Evolutionary conservation across 495 filamentous ascomycete genomes (phyloP).

Genomic region (Talaromyces wortmannii): DNA sequence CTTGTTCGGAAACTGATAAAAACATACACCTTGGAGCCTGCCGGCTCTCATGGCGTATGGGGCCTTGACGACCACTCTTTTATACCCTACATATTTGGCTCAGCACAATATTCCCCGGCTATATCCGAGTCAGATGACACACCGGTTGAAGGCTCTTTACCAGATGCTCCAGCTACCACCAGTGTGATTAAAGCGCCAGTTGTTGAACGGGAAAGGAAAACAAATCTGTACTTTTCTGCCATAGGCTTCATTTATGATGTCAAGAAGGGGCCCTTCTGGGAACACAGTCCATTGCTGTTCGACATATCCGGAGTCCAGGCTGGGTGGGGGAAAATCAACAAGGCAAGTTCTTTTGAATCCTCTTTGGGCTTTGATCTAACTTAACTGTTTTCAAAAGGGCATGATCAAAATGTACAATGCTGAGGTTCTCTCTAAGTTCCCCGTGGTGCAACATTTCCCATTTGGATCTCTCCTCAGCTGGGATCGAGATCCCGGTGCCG

Average conservation of each 20-base stretch:
- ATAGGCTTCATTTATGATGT: constrained; percentile 98
- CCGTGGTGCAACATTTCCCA: constrained; percentile 64
- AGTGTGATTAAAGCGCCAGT: constrained; percentile 57
- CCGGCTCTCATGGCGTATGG: constrained; percentile 94
- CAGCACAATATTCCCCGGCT: constrained; percentile 74
- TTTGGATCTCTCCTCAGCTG: constrained; percentile 79
- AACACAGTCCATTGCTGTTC: constrained; percentile 90
- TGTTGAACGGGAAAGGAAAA: constrained; percentile 61
- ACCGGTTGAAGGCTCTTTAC: constrained; percentile 69
- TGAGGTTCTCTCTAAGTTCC: constrained; percentile 64
- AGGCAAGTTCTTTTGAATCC: constrained; percentile 42
- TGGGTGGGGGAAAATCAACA: constrained; percentile 98
- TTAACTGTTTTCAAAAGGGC: constrained; percentile 29
- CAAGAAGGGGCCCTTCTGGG: constrained; percentile 96
- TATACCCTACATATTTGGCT: constrained; percentile 89
- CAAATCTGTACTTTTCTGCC: constrained; percentile 96
- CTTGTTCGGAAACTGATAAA: constrained; percentile 78
- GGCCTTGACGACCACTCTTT: constrained; percentile 98
- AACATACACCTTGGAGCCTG: constrained; percentile 92
- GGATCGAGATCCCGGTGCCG: constrained; percentile 64
- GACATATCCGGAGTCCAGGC: constrained; percentile 86
- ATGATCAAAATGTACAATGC: constrained; percentile 72
- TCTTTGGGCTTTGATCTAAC: constrained; percentile 8
- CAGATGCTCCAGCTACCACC: constrained; percentile 60
- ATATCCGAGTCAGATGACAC: constrained; percentile 55